A percentile compares a stretch with the other conserved stretches of the same genome.
phyloP scores from a whole-genome alignment of 2,329 filamentous ascomycete genomes.

The Penicillium sp. region DNA sequence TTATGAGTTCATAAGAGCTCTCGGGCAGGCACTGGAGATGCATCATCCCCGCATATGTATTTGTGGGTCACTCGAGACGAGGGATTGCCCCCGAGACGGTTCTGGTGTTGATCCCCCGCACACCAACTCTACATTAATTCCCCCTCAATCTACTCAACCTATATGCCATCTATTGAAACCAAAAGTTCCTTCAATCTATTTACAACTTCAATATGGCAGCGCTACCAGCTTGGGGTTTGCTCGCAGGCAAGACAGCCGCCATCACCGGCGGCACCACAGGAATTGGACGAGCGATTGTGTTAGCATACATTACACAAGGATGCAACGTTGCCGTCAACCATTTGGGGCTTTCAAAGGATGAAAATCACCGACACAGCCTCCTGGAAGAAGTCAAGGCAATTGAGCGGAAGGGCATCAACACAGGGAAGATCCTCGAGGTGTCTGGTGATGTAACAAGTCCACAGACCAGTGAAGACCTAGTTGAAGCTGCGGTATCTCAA shows the following conservation, averaged over 20 bases:
- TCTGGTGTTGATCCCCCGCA: background rate
- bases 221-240: slow-evolving; percentile 24
- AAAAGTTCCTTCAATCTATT: slow-evolving; percentile 47
- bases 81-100: background rate
- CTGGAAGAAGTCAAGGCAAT: slow-evolving; percentile 24
- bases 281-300: slow-evolving; percentile 19
- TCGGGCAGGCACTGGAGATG: too few relatives aligned
- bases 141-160: background rate
- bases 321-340: slow-evolving; percentile 34
- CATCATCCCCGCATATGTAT: background rate
- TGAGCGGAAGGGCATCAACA: slow-evolving; percentile 6
- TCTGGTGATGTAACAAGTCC: slow-evolving; percentile 72
- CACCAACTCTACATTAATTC: background rate
- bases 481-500: slow-evolving; percentile 46
- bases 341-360: slow-evolving; percentile 25
- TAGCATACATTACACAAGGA: slow-evolving; percentile 26
- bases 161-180: background rate
- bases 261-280: slow-evolving; percentile 21
- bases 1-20: too few relatives aligned
- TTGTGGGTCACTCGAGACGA: background rate
- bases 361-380: slow-evolving; percentile 17
- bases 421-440: slow-evolving; percentile 54
- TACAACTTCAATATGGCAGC: slow-evolving; percentile 22
- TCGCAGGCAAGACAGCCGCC: slow-evolving; percentile 20
- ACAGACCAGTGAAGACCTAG: slow-evolving; percentile 65